Evolutionary conservation across 2,329 filamentous ascomycete species (phyloP), one percentile per base, ranked within the genome.

Genomic region (Aspergillus alliaceus): DNA sequence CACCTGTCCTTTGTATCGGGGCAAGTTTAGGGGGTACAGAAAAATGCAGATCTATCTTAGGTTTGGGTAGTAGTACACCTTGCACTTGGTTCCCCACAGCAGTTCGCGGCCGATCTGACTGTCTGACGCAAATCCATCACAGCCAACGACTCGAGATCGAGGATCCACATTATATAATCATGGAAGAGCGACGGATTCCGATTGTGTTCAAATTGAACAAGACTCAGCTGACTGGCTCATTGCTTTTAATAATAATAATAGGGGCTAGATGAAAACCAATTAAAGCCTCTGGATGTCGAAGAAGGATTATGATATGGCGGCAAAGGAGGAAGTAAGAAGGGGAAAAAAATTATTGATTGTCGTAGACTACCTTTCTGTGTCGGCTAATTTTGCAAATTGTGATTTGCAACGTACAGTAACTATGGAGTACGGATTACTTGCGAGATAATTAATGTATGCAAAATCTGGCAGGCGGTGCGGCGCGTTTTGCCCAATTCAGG

Each of bases 41-140:
- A 49, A 53, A 51, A 42, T 44, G 60, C 58, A 59, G 60, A 62
- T 62, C 59, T 53, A 44, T 53, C 48, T 54, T 59, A 44, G 12
- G 12, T n/a, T 35, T 48, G 34, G n/a, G n/a, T n/a, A n/a, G n/a
- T n/a, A 27, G 40, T 50, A 47, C 42, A 55, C 46, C 48, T 51
- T 59, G 24, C 53, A 54, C 49, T 34, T 42, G 56, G 18, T 51
- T 58, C 61, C 51, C 61, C 61, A 64, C 61, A 58, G 25, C 44
- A 52, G 59, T 57, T 64, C 54, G 39, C 34, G 55, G 60, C 54
- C 54, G 60, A 61, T 62, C 59, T 58, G 58, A 50, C 53, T 46
- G 48, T 44, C 40, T 51, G 54, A 60, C 39, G 51, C 51, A 48
- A 56, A 52, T 44, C 56, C 52, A 48, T 60, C 53, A 58, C 51